Evolutionary conservation across 176 grass and related monocot genomes (phyloP).

Genomic region (Ananas comosus): DNA sequence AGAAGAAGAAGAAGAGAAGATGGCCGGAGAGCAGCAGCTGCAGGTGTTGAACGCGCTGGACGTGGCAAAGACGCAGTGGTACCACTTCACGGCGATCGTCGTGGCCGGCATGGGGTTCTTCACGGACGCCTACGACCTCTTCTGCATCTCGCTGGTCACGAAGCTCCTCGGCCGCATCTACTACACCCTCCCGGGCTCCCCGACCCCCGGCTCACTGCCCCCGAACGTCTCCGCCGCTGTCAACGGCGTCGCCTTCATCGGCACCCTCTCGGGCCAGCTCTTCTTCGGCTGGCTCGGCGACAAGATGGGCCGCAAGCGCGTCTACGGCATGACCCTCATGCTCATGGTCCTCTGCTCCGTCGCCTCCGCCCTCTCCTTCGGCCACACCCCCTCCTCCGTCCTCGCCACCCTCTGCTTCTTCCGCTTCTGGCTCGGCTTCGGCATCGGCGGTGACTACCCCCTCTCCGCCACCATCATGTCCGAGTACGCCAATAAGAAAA

Average conservation of each 20-base stretch:
- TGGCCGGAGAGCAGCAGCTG: slow-evolving; percentile 35
- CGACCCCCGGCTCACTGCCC: slow-evolving; percentile 37
- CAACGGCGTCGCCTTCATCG: slow-evolving; percentile 57
- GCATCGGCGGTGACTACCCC: slow-evolving; percentile 87
- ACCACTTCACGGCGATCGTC: slow-evolving; percentile 69
- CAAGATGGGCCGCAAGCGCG: slow-evolving; percentile 68
- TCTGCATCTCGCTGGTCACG: slow-evolving; percentile 51
- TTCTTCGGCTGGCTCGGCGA: slow-evolving; percentile 96
- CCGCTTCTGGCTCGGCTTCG: slow-evolving; percentile 91
- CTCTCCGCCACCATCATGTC: slow-evolving; percentile 92
- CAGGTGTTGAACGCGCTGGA: slow-evolving; percentile 49
- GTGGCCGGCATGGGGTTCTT: slow-evolving; percentile 44
- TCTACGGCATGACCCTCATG: slow-evolving; percentile 87
- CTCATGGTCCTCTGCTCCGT: slow-evolving; percentile 69
- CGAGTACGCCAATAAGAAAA: slow-evolving; percentile 85
- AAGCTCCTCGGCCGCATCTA: slow-evolving; percentile 82
- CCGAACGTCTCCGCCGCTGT: slow-evolving; percentile 49
- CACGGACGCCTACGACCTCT: slow-evolving; percentile 40
- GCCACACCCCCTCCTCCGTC: slow-evolving; percentile 29
- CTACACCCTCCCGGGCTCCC: slow-evolving; percentile 36
- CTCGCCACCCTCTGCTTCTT: slow-evolving; percentile 85
- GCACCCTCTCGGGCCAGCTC: slow-evolving; percentile 59
- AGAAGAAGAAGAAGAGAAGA: slow-evolving; percentile 2
- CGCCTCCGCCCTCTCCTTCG: slow-evolving; percentile 59
- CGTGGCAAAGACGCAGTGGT: slow-evolving; percentile 61